phyloP scores from a whole-genome alignment of 1,139 yeast species.

The Pneumocystis oryctolagi region DNA sequence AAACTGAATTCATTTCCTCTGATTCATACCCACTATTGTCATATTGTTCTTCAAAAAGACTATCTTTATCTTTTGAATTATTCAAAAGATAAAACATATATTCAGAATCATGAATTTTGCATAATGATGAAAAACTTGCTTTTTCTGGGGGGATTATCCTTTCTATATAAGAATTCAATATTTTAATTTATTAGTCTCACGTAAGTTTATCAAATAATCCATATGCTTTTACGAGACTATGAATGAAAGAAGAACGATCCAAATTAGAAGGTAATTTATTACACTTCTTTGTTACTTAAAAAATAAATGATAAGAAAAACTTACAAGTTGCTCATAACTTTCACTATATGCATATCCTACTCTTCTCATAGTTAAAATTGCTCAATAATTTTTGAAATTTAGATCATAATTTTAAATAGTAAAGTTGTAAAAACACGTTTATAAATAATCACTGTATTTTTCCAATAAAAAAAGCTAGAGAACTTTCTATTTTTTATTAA shows the following conservation, averaged over 20 bases:
- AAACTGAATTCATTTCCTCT: conserved; percentile 1
- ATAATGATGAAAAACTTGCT: conserved; percentile 15
- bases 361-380: background rate
- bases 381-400: background rate
- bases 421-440: background rate
- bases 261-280: conserved; percentile 4
- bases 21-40: conserved; percentile 11
- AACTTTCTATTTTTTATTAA: too few relatives aligned
- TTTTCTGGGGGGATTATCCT: background rate
- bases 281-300: background rate
- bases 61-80: conserved; percentile 21
- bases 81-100: conserved; percentile 17
- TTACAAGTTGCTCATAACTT: conserved; percentile 24
- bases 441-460: too few relatives aligned
- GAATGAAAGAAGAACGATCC: conserved; percentile 36
- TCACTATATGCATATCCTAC: conserved; percentile 21
- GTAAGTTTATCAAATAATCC: conserved; percentile 21
- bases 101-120: conserved; percentile 22
- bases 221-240: conserved; percentile 32
- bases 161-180: background rate
- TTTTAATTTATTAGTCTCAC: conserved; percentile 2
- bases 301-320: conserved; percentile 35
- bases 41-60: conserved; percentile 17
- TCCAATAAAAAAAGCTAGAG: too few relatives aligned
- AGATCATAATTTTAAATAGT: background rate